Conservation (phyloP, 495 filamentous ascomycete species). For the Lasiosphaeriaceae sp. region DNA sequence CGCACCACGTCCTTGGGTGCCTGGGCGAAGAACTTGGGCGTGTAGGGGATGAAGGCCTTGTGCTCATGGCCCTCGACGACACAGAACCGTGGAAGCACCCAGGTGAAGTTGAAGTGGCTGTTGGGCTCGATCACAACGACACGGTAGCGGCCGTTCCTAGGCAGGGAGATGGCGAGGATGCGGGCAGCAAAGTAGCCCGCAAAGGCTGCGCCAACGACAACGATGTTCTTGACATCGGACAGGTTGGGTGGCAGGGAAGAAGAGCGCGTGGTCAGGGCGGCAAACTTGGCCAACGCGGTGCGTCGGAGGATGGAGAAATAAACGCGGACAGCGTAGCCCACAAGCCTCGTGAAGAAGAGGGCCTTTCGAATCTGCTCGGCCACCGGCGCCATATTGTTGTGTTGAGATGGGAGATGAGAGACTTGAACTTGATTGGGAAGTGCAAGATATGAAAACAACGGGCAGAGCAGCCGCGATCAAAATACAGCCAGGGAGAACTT, state of each 20-base stretch:
- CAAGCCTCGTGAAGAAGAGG: slow-evolving; percentile 12
- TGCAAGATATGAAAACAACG: too few relatives aligned
- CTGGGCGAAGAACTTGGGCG: slow-evolving; percentile 22
- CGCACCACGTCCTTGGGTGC: slow-evolving; percentile 21
- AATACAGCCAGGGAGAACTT: too few relatives aligned
- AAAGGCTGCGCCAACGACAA: slow-evolving; percentile 56
- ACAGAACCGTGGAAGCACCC: slow-evolving; percentile 49
- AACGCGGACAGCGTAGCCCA: slow-evolving; percentile 11
- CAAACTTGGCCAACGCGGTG: slow-evolving; percentile 4
- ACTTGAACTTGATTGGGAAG: too few relatives aligned
- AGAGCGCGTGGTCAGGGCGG: not conserved
- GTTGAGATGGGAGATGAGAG: too few relatives aligned
- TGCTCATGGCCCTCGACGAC: slow-evolving; percentile 40
- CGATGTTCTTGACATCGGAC: slow-evolving; percentile 36
- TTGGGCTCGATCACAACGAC: slow-evolving; percentile 56
- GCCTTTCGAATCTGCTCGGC: slow-evolving; percentile 13
- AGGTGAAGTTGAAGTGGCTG: slow-evolving; percentile 56
- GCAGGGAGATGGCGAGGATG: slow-evolving; percentile 43
- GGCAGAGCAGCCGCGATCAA: too few relatives aligned
- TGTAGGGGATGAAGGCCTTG: slow-evolving; percentile 50
- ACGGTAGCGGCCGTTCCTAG: slow-evolving; percentile 41
- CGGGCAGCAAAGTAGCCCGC: slow-evolving; percentile 45
- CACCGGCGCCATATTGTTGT: not conserved
- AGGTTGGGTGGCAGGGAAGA: not conserved
- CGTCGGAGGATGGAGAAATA: slow-evolving; percentile 8